These are phyloP conservation scores for Hypseocharis bilobata DNA, from an alignment of 441 rosid genomes.

Conservation along the genomic window DNA sequence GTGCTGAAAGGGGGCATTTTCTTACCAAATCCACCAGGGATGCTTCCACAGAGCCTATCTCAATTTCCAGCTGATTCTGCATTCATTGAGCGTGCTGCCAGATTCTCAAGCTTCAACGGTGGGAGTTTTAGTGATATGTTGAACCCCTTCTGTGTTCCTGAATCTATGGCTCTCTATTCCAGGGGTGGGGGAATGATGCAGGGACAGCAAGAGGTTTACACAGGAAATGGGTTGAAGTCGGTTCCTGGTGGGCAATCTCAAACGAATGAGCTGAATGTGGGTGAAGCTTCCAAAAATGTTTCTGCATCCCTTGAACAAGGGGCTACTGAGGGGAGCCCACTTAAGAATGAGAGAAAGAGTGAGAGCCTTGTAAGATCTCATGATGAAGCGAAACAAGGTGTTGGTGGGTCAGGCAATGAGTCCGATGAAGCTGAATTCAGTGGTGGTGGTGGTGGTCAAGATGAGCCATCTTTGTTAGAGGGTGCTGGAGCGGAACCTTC, in stretches of 20 bases:
- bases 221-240: constrained; percentile 32
- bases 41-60: constrained; percentile 58
- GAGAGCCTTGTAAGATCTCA: constrained; percentile 42
- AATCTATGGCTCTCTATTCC: constrained; percentile 46
- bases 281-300: constrained; percentile 49
- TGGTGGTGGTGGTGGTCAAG: constrained; percentile 48
- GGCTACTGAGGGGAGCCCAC: constrained; percentile 34
- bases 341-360: constrained; percentile 37
- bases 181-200: constrained; percentile 45
- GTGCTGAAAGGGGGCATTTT: constrained; percentile 51
- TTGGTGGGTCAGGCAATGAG: constrained; percentile 59
- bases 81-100: constrained; percentile 89
- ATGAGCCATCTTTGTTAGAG: constrained; percentile 37
- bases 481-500: constrained; percentile 46
- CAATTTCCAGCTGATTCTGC: constrained; percentile 85
- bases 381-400: constrained; percentile 51
- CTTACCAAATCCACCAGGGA: constrained; percentile 46
- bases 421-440: constrained; percentile 79
- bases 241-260: constrained; percentile 38
- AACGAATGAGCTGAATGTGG: constrained; percentile 36
- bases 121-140: constrained; percentile 66
- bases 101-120: constrained; percentile 70
- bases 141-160: constrained; percentile 52
- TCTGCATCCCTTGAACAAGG: constrained; percentile 33
- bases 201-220: constrained; percentile 37